These are phyloP conservation scores for Quercus dentata DNA, from an alignment of 306 rosid species.

Conservation along the genomic window DNA sequence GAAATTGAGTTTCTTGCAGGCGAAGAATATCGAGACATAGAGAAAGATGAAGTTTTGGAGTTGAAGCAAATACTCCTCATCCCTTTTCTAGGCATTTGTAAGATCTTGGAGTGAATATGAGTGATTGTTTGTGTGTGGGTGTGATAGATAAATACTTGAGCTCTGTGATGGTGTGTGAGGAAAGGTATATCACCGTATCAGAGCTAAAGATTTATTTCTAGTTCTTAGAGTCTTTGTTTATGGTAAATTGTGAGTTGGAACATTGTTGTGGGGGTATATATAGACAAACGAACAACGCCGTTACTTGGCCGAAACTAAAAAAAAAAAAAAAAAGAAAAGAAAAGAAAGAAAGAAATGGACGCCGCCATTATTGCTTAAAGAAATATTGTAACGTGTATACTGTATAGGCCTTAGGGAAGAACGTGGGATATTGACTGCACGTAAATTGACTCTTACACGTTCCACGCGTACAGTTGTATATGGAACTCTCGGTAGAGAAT, in stretches of 20 bases:
- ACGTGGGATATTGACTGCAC: not conserved
- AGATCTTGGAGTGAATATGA: not conserved
- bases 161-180: too few relatives aligned
- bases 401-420: not conserved
- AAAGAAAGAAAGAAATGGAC: not conserved
- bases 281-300: too few relatives aligned
- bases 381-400: not conserved
- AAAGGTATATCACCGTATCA: not conserved
- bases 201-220: not conserved
- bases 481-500: too few relatives aligned
- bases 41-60: constrained; percentile 37
- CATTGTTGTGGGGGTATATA: too few relatives aligned
- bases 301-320: too few relatives aligned
- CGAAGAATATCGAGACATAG: constrained; percentile 16
- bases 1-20: constrained; percentile 25
- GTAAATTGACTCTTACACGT: not conserved
- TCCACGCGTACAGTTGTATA: not conserved
- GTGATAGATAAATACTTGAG: not conserved
- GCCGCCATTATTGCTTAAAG: not conserved
- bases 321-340: too few relatives aligned
- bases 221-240: too few relatives aligned
- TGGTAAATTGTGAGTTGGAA: too few relatives aligned
- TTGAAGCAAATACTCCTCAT: constrained; percentile 51
- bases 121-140: not conserved
- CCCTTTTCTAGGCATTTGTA: constrained; percentile 43